Evolutionary conservation across 1,284 basidiomycete genomes (phyloP), one percentile per base, ranked within the genome.

Genomic region (Ceratobasidium sp.): DNA sequence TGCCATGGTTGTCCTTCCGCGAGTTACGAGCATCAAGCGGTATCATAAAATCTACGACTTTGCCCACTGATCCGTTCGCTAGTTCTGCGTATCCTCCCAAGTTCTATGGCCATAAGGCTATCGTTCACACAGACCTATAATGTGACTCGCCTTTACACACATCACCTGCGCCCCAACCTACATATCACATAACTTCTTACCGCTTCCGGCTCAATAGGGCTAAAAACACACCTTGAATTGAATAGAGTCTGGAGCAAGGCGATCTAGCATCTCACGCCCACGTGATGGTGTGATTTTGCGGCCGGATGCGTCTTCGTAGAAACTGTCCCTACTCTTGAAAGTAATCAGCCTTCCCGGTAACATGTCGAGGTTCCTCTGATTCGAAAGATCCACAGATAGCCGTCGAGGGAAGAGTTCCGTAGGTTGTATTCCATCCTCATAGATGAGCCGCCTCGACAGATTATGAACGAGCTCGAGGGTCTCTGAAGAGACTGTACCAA

Each of bases 211-310:
- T 49, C 6, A 42, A 26, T 6, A 42, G 18, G 44, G 20, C 18
- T 20, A 10, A 53, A 7, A 10, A 33, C 63, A 33, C 26, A 51
- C 73, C 63, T 76, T 76, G 1, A 76, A 23, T 44, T 76, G 9
- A 23, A 76, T 40, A n/a, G 18, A 80, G 6, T 76, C 80, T 3
- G 83, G 82, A 7, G 85, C 81, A 6, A 84, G 77, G 4, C 82
- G 81, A 2, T 85, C 82, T n/a, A 85, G 79, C 0, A 85, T 79
- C 33, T 76, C 80, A 33, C 82, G 79, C 67, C 83, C 82, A 20
- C 81, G 66, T 18, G 82, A 77, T 1, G 42, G 20, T 13, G 81
- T 51, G 20, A 85, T 77, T 5, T 23, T 77, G 1, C 80, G 56
- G 13, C 80, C 81, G 10, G 81, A 64, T 3, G 81, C 82, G 77